Conservation (phyloP, 148 eudicot genomes). For the Fagopyrum tataricum region DNA sequence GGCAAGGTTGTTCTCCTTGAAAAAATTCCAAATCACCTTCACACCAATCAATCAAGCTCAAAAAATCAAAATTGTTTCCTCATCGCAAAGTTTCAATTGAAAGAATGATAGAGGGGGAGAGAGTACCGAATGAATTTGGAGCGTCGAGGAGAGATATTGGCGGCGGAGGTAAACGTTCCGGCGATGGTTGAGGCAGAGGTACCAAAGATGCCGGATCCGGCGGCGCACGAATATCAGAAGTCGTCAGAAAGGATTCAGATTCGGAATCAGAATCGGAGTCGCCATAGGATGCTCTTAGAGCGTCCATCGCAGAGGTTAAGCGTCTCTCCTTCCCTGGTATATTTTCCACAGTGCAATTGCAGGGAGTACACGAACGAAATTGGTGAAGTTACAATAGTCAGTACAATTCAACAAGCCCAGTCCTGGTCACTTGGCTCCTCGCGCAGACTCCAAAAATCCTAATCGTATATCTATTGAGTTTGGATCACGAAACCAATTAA, state of each 20-base stretch:
- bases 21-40: conserved; percentile 36
- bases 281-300: conserved; percentile 69
- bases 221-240: not conserved
- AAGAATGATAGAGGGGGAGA: not conserved
- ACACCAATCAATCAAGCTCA: conserved; percentile 14
- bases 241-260: conserved; percentile 20
- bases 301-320: conserved; percentile 43
- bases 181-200: not conserved
- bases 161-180: conserved; percentile 63
- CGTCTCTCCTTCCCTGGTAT: not conserved
- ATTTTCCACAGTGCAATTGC: too few relatives aligned
- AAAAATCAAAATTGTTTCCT: not conserved
- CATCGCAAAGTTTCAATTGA: not conserved
- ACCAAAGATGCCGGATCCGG: not conserved
- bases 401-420: too few relatives aligned
- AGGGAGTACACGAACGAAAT: too few relatives aligned
- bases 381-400: too few relatives aligned
- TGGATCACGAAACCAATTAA: too few relatives aligned
- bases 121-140: conserved; percentile 48
- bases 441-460: too few relatives aligned
- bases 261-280: conserved; percentile 53
- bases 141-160: conserved; percentile 67
- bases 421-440: too few relatives aligned
- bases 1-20: conserved; percentile 30
- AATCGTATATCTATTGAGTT: too few relatives aligned